Percentiles rank a stretch among this genome's conserved stretches.
Conservation (phyloP, 176 grass and related monocot species). For the Aegilops tauschii region DNA sequence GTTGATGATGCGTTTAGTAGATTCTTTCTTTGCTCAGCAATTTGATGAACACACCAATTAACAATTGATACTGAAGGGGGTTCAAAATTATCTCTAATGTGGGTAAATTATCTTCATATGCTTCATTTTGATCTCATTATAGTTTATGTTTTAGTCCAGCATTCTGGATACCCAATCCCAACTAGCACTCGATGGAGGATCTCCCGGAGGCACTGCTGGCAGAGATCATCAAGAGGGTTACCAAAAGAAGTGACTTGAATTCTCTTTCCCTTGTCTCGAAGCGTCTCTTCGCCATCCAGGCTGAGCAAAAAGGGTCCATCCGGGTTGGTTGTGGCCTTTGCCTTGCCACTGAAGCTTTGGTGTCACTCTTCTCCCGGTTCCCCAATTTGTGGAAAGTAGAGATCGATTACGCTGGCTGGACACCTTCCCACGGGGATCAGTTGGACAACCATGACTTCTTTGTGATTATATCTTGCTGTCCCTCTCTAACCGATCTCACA, state of each 20-base stretch:
- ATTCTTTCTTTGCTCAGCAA: background rate
- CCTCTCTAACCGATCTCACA: slow-evolving; percentile 7
- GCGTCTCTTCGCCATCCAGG: slow-evolving; percentile 8
- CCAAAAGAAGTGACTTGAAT: slow-evolving; percentile 11
- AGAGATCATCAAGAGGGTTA: slow-evolving; percentile 4
- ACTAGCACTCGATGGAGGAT: background rate
- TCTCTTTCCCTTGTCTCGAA: slow-evolving; percentile 9
- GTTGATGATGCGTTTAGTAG: background rate
- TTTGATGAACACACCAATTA: background rate
- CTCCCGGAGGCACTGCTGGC: slow-evolving; percentile 10
- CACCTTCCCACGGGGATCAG: background rate
- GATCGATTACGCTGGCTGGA: slow-evolving; percentile 7
- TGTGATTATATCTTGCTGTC: slow-evolving; percentile 8
- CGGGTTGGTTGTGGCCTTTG: background rate
- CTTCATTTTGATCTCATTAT: background rate
- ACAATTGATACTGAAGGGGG: background rate
- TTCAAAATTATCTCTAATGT: too few species aligned
- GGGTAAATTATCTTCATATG: background rate
- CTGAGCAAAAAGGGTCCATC: background rate
- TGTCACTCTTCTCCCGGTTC: slow-evolving; percentile 13
- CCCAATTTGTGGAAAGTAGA: slow-evolving; percentile 11
- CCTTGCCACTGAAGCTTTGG: background rate
- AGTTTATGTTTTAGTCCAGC: background rate
- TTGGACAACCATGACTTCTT: slow-evolving; percentile 16
- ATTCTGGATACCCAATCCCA: background rate